Conservation (phyloP, 257 asterid species). For the Solanum piurae region DNA sequence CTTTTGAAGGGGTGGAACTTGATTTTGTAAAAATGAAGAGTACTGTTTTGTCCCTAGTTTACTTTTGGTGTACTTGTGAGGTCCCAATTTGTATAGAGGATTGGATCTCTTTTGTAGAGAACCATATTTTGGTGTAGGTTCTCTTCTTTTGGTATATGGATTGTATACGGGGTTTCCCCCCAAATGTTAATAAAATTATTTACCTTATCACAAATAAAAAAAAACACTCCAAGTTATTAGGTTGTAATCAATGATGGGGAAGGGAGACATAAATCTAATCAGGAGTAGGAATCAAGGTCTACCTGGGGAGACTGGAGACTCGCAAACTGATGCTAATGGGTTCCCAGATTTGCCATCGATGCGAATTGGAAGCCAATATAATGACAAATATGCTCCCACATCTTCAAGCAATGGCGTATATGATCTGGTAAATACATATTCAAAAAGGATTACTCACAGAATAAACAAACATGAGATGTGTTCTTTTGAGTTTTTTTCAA, state of each 20-base stretch:
- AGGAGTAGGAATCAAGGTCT: constrained; percentile 2
- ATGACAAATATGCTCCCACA: constrained; percentile 72
- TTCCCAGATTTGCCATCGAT: constrained; percentile 65
- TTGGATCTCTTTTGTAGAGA: background rate
- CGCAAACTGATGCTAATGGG: constrained; percentile 56
- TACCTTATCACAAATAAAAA: background rate
- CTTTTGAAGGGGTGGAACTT: background rate
- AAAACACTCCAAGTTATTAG: background rate
- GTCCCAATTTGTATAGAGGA: background rate
- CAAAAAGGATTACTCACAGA: background rate
- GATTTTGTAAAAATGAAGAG: background rate
- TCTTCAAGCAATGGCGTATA: constrained; percentile 74
- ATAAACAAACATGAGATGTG: background rate
- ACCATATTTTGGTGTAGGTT: background rate
- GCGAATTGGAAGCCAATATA: constrained; percentile 78
- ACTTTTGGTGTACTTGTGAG: background rate
- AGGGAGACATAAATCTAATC: background rate
- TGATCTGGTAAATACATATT: constrained; percentile 33
- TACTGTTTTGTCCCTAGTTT: background rate
- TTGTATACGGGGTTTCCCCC: background rate
- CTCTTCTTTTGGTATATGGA: background rate
- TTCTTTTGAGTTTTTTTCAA: background rate
- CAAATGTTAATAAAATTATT: background rate
- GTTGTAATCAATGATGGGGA: background rate
- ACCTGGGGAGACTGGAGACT: constrained; percentile 88